Base-by-base conservation (phyloP, 495 filamentous ascomycete species). In the Aspergillus nidulans region DNA sequence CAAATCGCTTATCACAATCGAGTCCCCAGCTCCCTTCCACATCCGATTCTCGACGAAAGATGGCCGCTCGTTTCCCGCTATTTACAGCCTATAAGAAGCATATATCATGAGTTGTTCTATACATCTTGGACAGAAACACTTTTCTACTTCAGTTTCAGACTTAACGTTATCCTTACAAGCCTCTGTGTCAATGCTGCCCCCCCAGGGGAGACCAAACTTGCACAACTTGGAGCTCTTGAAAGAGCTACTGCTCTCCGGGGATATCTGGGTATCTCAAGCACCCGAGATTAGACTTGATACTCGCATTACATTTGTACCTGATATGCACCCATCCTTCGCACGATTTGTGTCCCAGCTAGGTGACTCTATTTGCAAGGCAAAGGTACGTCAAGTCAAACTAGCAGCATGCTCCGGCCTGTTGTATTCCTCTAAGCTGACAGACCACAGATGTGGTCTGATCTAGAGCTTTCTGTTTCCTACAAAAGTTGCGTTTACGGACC, bases 371-470 rank as follows among this genome's bases (percentile, higher is more conserved):
- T 65, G 66, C 38, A 57, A 58, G 5, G 64, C 71, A 5, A 55
- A 64, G 59, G 73, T 69, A 63, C 45, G 10, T 26, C 30, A 6
- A n/a, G 30, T 36, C 13, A 1, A 38, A 19, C 10, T 21, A 43
- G n/a, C 10, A 24, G 15, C 12, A 24, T 36, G n/a, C 21, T 19
- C 3, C 10, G 13, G 3, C 19, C 4, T 15, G 36, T 30, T 13
- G 8, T 21, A 4, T 23, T 49, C 10, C 2, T 24, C 30, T n/a
- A 39, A 39, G 21, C 19, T 49, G 4, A 56, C 49, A 45, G 43
- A 0, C 18, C 13, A 28, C 38, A 76, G 73, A 47, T 72, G 16
- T 76, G 71, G 71, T 42, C 59, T 2, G 65, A 71, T 3, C 55
- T 74, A 26, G 70, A 64, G 13, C 69, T 72, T 10, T 42, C 44